Base-by-base conservation (phyloP, 495 filamentous ascomycete genomes). In the Oleoguttula mirabilis region DNA sequence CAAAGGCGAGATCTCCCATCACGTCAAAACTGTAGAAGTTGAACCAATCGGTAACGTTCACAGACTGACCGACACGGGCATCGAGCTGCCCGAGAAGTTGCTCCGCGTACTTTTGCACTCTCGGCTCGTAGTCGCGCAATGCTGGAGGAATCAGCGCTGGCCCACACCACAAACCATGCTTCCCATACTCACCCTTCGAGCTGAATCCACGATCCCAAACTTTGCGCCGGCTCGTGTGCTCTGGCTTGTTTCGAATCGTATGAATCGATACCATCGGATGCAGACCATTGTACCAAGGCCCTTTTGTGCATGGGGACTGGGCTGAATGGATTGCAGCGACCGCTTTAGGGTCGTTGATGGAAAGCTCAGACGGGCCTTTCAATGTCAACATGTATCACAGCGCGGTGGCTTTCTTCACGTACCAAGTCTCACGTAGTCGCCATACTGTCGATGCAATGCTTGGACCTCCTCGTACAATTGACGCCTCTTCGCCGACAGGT, bases 201-300 rank as follows among this genome's bases (percentile, higher is more conserved):
- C 4, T 7, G 38, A 68, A 30, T 1, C 41, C 65, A 6, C 51
- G 56, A 32, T 61, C 60, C 66, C 68, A 70, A 10, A 63, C 48
- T 15, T 58, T 59, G 14, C 67, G 49, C 10, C 65, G 45, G 4
- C 43, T 43, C 15, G 61, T 62, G 43, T 70, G 69, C 7, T 50
- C 36, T 12, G 35, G 37, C 3, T 52, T 55, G 24, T 66, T 55
- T 21, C 71, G 56, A 3, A 33, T 48, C n/a, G 53, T 60, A 10
- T 65, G 58, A 11, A 74, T 50, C 0, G 61, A 66, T 1, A 48
- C 41, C 0, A 58, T 42, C 0, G 62, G 63, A 0, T 52, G 34
- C 3, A 56, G 33, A 1, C 58, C 28, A 10, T 61, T 61, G 39
- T 74, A 73, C 60, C 61, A 69, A 0, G 57, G 50, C 1, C 60